These are phyloP conservation scores for Leccinum truebloodii DNA, from an alignment of 768 basidiomycete genomes.

Conservation along the genomic window DNA sequence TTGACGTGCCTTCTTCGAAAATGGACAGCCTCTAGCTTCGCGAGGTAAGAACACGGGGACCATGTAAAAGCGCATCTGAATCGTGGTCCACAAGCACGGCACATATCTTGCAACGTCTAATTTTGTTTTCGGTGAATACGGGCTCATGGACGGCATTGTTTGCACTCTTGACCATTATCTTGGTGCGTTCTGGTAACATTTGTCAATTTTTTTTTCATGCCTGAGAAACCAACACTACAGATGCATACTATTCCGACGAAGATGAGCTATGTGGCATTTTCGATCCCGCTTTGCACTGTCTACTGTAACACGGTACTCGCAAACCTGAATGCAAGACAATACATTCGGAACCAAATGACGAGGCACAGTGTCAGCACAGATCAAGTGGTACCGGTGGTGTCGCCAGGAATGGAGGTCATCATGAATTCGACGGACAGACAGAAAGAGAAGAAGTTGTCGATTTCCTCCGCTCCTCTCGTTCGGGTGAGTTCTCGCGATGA, in stretches of 20 bases:
- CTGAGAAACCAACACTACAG: neutral
- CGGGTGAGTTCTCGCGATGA: neutral
- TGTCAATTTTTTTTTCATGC: neutral
- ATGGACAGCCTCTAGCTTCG: neutral
- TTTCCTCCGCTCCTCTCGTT: neutral
- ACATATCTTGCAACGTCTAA: conserved; percentile 12
- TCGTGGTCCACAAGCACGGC: conserved; percentile 3
- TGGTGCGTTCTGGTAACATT: conserved; percentile 37
- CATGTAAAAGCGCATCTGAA: neutral
- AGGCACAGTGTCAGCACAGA: neutral
- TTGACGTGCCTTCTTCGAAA: conserved; percentile 12
- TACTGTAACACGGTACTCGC: conserved; percentile 21
- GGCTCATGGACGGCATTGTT: conserved; percentile 52
- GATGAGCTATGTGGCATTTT: neutral
- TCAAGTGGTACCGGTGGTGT: neutral
- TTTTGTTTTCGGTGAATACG: conserved; percentile 6
- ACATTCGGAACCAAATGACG: conserved; percentile 1
- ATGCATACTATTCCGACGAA: neutral
- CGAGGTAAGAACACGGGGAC: neutral
- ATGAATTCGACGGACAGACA: neutral
- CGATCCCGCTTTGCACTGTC: conserved; percentile 9
- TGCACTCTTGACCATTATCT: conserved; percentile 45
- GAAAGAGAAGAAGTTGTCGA: neutral
- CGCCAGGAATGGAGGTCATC: neutral
- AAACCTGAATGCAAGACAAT: conserved; percentile 15